Conservation (phyloP, 306 rosid species). For the Castanospermum australe region DNA sequence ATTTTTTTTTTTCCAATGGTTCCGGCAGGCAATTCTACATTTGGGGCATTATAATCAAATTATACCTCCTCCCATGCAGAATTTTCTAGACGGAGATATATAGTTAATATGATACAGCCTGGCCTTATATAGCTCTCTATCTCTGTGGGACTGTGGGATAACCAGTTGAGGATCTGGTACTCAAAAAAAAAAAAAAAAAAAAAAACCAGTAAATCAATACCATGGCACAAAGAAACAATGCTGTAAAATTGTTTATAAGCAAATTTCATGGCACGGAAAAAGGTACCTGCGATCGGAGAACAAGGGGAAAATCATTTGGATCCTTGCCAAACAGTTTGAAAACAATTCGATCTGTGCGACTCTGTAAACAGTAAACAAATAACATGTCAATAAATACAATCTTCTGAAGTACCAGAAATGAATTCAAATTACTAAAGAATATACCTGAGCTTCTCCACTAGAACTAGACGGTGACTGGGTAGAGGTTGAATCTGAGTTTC, state of each 20-base stretch:
- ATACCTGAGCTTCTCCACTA: constrained; percentile 78
- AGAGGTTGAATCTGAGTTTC: constrained; percentile 70
- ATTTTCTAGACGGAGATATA: constrained; percentile 60
- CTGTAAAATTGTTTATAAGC: too few species aligned
- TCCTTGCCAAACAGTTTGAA: constrained; percentile 93
- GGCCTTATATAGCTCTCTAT: constrained; percentile 89
- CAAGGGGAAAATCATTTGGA: constrained; percentile 75
- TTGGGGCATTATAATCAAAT: constrained; percentile 20
- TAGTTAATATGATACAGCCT: constrained; percentile 75
- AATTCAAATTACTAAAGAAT: constrained; percentile 6
- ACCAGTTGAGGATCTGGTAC: constrained; percentile 66
- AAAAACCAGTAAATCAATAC: constrained; percentile 17
- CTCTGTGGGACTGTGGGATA: constrained; percentile 76
- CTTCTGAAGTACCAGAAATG: constrained; percentile 25
- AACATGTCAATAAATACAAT: background rate
- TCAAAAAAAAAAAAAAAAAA: too few species aligned
- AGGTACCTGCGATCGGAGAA: constrained; percentile 79
- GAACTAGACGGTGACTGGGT: constrained; percentile 72
- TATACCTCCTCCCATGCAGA: constrained; percentile 78
- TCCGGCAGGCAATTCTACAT: background rate
- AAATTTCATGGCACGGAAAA: constrained; percentile 22
- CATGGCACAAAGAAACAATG: constrained; percentile 9
- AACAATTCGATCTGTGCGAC: constrained; percentile 87
- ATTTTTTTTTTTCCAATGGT: background rate
- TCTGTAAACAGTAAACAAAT: constrained; percentile 49